Evolutionary conservation across 805 yeast species (phyloP).

Genomic region (Pichia rugopelliculosa): DNA sequence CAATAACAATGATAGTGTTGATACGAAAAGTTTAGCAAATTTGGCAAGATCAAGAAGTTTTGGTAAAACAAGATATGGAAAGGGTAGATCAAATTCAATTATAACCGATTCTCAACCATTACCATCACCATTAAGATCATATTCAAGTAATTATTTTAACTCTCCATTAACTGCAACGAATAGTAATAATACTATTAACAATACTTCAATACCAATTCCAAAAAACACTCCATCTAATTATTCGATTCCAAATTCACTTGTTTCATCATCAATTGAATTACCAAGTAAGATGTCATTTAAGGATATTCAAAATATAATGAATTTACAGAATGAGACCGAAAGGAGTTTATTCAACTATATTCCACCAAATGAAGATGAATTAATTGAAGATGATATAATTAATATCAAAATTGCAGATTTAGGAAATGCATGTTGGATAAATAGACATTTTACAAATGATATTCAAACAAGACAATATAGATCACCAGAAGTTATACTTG

Average conservation of each 20-base stretch:
- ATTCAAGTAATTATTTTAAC: conserved; percentile 24
- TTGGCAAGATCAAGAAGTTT: conserved; percentile 15
- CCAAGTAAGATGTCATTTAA: conserved; percentile 21
- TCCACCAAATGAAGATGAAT: conserved; percentile 32
- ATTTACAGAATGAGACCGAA: conserved; percentile 30
- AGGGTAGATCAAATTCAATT: conserved; percentile 53
- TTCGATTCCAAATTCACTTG: conserved; percentile 3
- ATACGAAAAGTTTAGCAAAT: conserved; percentile 9
- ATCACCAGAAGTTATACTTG: conserved; percentile 79
- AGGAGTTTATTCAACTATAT: conserved; percentile 24
- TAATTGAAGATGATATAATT: conserved; percentile 44
- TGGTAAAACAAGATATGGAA: conserved; percentile 35
- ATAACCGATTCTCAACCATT: conserved; percentile 90
- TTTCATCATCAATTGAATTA: conserved; percentile 3
- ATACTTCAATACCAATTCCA: conserved; percentile 9
- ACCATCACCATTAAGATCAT: conserved; percentile 75
- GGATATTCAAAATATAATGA: conserved; percentile 32
- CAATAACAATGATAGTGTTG: conserved; percentile 11
- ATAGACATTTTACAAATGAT: conserved; percentile 77
- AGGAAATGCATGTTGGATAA: conserved; percentile 84
- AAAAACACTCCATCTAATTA: neutral
- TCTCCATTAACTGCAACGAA: conserved; percentile 16
- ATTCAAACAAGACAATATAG: conserved; percentile 91
- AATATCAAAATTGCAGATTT: conserved; percentile 87
- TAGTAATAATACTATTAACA: conserved; percentile 2